Evolutionary conservation across 1,284 basidiomycete genomes (phyloP), one percentile per base, ranked within the genome.

Genomic region (Trichosporon faecale): DNA sequence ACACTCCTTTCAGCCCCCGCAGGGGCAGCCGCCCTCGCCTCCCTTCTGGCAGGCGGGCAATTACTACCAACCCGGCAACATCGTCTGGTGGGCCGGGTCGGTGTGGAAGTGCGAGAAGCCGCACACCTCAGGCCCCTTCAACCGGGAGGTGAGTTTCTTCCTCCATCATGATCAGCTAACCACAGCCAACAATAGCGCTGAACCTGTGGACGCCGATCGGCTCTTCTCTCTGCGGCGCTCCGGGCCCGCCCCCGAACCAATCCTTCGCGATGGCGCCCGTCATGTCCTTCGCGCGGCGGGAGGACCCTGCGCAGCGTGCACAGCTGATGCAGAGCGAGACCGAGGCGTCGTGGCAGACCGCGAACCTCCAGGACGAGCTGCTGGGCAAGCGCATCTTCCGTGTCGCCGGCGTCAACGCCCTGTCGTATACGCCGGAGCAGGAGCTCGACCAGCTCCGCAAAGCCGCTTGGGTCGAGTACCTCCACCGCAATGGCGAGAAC

Each of bases 191-290:
- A 2, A 61, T 71, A 29, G 78, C 76, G 64, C 52, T 78, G 12
- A 73, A 79, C 65, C 74, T 81, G 11, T 81, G 80, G 80, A 80
- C 80, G 18, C 78, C 77, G 0, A 64, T 81, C 44, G 68, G 46
- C 14, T 70, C 70, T 46, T 67, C 25, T 8, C 35, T 70, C n/a
- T 49, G 60, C 3, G 27, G 37, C 18, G 67, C 40, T 2, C 55
- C 67, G 0, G 65, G 44, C 75, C 69, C 27, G 16, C 27, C 29
- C 6, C 57, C 57, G 27, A 8, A 16, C 5, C n/a, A 29, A 1
- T 61, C 57, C 29, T 61, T 25, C 57, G 57, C 57, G 6, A 61
- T 61, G 57, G 57, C 57, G 29, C 57, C 57, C 2, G 57, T 61
- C 16, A 31, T 29, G 12, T 61, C 57, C 4, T 31, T 61, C 29